These are phyloP conservation scores for Cercospora sp. DNA, from an alignment of 2,329 filamentous ascomycete species.

Conservation along the genomic window DNA sequence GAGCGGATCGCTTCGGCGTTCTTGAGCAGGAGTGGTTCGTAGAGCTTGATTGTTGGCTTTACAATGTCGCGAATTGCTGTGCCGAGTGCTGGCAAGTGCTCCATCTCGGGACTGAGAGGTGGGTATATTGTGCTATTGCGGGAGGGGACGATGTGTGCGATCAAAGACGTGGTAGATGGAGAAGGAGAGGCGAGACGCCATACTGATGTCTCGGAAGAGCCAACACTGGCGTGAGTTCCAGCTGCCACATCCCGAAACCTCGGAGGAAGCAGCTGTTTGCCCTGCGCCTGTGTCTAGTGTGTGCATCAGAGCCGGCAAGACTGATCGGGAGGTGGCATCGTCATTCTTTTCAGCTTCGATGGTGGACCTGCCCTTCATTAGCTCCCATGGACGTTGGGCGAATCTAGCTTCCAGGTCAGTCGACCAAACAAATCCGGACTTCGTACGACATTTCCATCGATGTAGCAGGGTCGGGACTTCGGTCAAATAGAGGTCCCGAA, in stretches of 20 bases:
- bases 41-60: conserved; percentile 30
- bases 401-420: neutral
- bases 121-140: neutral
- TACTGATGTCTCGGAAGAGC: neutral
- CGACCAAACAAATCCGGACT: neutral
- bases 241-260: neutral
- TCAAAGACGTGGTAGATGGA: neutral
- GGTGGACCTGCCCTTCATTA: neutral
- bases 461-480: neutral
- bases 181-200: neutral
- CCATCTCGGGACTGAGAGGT: neutral
- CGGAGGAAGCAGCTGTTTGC: neutral
- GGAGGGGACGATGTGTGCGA: neutral
- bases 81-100: conserved; percentile 31
- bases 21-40: conserved; percentile 27
- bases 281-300: neutral
- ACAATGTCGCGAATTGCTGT: conserved; percentile 27
- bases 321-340: neutral
- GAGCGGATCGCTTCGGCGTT: conserved; percentile 30
- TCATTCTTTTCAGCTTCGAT: neutral
- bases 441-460: neutral
- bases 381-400: neutral
- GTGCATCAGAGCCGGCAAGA: neutral
- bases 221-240: neutral
- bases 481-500: neutral